Evolutionary conservation across 23 red algal genomes (phyloP), one percentile per base, ranked within the genome.

Genomic region (Gracilaria caudata): DNA sequence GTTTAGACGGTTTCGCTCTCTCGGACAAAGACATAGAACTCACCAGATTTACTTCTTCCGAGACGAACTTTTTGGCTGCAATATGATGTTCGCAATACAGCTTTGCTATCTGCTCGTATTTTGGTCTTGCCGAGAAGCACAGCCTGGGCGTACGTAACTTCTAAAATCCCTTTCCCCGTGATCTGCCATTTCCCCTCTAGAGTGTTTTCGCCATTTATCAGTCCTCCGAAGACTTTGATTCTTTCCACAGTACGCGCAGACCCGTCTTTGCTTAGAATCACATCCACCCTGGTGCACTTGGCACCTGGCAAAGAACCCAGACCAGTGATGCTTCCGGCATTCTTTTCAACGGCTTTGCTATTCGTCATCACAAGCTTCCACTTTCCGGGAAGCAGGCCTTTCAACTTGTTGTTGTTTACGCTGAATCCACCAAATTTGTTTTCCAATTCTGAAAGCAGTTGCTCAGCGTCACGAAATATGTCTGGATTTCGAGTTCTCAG

Each of bases 11-110:
- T 29, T 46, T 75, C 43, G 1, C 26, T 17, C 20, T 75, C 70
- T 47, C n/a, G 34, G 23, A 89, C 61, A 47, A 89, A 89, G 6
- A 89, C 85, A 73, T 89, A 89, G 75, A 89, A 75, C 44, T 89
- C 85, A 0, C 68, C 73, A 37, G 47, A 59, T 5, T 26, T 57
- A 89, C 85, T 89, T 65, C 73, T 89, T 24, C 73, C 85, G 33
- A 89, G 51, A 35, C 85, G 68, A 7, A 89, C 32, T 43, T 78
- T 89, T 28, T 68, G 43, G 21, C 72, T 64, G 47, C 85, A 89
- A 39, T 78, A 89, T 17, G 85, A 77, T 4, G 85, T 89, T 41
- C 53, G 41, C 34, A 89, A 41, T 2, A 89, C 85, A 16, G 85
- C 85, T 64, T 89, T 89, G 72, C 54, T 66, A 20, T 89, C 85